Percentiles rank a stretch among this genome's conserved stretches.
These are phyloP conservation scores for Apiospora sp. DNA, from an alignment of 2,329 filamentous ascomycete genomes.

Conservation along the genomic window DNA sequence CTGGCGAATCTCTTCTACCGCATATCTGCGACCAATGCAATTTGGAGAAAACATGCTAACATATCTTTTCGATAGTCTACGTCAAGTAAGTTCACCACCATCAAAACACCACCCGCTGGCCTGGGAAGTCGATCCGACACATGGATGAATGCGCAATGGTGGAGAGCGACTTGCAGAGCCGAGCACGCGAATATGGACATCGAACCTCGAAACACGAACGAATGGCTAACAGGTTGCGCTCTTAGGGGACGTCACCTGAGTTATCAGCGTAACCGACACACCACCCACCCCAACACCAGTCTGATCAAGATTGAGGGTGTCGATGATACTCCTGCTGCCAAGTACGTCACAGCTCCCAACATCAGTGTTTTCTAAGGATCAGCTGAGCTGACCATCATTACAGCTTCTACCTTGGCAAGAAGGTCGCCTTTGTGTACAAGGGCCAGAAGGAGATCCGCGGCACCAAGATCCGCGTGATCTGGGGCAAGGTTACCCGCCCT, in stretches of 20 bases:
- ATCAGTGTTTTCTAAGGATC: constrained; percentile 10
- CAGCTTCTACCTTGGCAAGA: constrained; percentile 98
- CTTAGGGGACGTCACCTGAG: constrained; percentile 94
- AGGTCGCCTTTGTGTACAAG: constrained; percentile 98
- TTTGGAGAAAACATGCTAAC: constrained; percentile 47
- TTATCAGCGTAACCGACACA: constrained; percentile 95
- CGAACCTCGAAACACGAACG: constrained; percentile 20
- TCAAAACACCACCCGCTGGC: neutral
- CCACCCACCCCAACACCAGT: constrained; percentile 87
- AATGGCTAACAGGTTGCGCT: constrained; percentile 35
- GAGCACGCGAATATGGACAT: constrained; percentile 25
- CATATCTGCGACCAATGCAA: neutral
- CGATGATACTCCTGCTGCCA: constrained; percentile 86
- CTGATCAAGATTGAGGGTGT: constrained; percentile 99
- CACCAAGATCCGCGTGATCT: constrained; percentile 98
- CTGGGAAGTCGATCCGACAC: neutral
- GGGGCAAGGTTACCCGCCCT: constrained; percentile 96
- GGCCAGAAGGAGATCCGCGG: constrained; percentile 93
- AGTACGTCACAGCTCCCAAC: constrained; percentile 61
- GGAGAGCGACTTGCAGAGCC: neutral
- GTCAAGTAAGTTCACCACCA: constrained; percentile 76
- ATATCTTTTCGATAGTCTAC: constrained; percentile 68
- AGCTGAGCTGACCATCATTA: constrained; percentile 34
- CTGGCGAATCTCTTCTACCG: neutral
- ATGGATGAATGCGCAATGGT: neutral